Evolutionary conservation across 176 grass and related monocot genomes (phyloP).

Genomic region (Tuctoria greenei): DNA sequence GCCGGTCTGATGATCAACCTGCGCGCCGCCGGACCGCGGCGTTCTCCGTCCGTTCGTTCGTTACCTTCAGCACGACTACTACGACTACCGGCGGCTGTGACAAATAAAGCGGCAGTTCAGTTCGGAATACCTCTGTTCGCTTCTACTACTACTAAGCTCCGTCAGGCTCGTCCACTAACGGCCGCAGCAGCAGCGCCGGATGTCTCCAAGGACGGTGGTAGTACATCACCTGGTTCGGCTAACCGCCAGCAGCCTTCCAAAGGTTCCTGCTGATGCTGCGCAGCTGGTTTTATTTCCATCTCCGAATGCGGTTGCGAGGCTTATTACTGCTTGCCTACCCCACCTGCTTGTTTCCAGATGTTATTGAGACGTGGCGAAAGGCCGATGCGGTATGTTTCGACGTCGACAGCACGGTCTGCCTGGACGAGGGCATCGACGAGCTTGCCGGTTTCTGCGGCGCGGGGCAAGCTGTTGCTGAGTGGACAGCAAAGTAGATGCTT

Average conservation of each 20-base stretch:
- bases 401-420: slow-evolving; percentile 87
- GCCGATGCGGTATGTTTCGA: slow-evolving; percentile 81
- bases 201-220: slow-evolving; percentile 27
- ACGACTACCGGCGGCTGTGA: too few relatives aligned
- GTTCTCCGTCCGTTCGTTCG: too few relatives aligned
- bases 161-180: background rate
- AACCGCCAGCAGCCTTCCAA: slow-evolving; percentile 39
- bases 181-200: slow-evolving; percentile 12
- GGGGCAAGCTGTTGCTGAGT: slow-evolving; percentile 78
- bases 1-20: too few relatives aligned
- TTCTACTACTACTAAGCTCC: slow-evolving; percentile 9
- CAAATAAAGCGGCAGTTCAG: too few relatives aligned
- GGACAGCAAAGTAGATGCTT: slow-evolving; percentile 67
- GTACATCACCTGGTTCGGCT: background rate
- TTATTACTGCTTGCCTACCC: background rate
- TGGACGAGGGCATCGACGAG: slow-evolving; percentile 92
- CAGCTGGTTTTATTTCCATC: too few relatives aligned
- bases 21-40: too few relatives aligned
- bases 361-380: slow-evolving; percentile 51
- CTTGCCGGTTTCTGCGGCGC: slow-evolving; percentile 80
- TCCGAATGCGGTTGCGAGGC: too few relatives aligned
- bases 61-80: too few relatives aligned
- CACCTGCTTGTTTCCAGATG: slow-evolving; percentile 32
- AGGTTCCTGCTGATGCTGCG: too few relatives aligned
- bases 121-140: too few relatives aligned